Conservation (phyloP, 2,329 filamentous ascomycete species). For the Claviceps pusilla region DNA sequence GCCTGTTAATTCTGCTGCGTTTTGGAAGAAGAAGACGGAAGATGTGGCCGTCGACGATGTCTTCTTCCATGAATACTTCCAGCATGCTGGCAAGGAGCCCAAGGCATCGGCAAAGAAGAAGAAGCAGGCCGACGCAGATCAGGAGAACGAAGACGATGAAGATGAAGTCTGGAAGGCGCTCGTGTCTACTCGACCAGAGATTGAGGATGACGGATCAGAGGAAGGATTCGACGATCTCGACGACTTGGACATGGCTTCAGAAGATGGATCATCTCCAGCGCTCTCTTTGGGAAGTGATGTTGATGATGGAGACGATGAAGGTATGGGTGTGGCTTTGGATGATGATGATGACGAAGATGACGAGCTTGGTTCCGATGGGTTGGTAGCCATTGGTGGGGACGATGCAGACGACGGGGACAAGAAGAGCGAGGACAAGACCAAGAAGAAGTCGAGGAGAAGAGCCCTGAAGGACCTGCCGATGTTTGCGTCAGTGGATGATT, state of each 20-base stretch:
- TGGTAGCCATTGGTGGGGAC: conserved; percentile 19
- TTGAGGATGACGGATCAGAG: conserved; percentile 34
- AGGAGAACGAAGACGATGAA: conserved; percentile 42
- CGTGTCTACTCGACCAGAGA: conserved; percentile 62
- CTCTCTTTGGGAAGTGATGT: conserved; percentile 29
- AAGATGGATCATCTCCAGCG: conserved; percentile 26
- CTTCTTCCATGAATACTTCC: conserved; percentile 98
- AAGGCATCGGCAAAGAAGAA: conserved; percentile 40
- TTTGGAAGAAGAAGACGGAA: conserved; percentile 82
- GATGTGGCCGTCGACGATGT: conserved; percentile 83
- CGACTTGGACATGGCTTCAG: conserved; percentile 33
- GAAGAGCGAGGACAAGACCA: conserved; percentile 42
- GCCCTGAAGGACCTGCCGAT: conserved; percentile 80
- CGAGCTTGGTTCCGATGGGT: conserved; percentile 27
- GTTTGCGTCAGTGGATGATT: conserved; percentile 89
- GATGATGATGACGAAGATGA: conserved; percentile 15
- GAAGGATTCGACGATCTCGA: conserved; percentile 35
- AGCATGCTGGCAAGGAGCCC: conserved; percentile 47
- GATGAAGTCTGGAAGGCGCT: conserved; percentile 88
- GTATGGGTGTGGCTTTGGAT: conserved; percentile 22
- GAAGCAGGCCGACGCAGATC: conserved; percentile 32
- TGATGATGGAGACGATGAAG: conserved; percentile 25
- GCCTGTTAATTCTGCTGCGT: conserved; percentile 67
- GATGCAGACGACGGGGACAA: conserved; percentile 36
- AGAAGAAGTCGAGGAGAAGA: conserved; percentile 49